Conservation (phyloP, 1,284 basidiomycete species). For the Tetrapyrgos nigripes region DNA sequence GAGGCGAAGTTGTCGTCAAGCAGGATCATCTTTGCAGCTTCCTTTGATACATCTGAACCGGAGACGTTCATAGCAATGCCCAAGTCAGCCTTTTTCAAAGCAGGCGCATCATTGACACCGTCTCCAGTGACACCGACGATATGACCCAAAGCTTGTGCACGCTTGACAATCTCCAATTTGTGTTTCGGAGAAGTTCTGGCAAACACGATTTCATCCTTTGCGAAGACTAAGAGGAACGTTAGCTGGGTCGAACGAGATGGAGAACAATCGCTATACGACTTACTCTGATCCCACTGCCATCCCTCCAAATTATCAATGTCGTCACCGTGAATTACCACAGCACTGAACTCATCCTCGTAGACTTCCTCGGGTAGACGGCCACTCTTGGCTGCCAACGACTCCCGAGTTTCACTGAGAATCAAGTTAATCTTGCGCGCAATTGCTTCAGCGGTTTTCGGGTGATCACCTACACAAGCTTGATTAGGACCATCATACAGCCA, state of each 20-base stretch:
- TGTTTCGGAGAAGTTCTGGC: conserved; percentile 76
- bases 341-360: conserved; percentile 70
- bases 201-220: conserved; percentile 73
- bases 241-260: conserved; percentile 1
- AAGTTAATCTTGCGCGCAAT: conserved; percentile 74
- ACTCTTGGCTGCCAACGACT: conserved; percentile 62
- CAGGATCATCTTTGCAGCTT: conserved; percentile 77
- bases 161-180: conserved; percentile 77
- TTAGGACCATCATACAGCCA: too few relatives aligned
- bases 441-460: conserved; percentile 73
- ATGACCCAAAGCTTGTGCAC: conserved; percentile 71
- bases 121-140: conserved; percentile 77
- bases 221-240: conserved; percentile 52
- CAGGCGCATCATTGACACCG: conserved; percentile 76
- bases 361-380: conserved; percentile 60
- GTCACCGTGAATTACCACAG: conserved; percentile 72
- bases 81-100: conserved; percentile 73
- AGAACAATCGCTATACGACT: conserved; percentile 20
- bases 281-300: conserved; percentile 76
- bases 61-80: conserved; percentile 81
- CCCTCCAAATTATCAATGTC: conserved; percentile 66
- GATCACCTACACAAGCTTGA: conserved; percentile 9
- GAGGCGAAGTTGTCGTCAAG: conserved; percentile 76
- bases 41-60: conserved; percentile 76
- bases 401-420: conserved; percentile 67